These are phyloP conservation scores for Boletus fagicola DNA, from an alignment of 768 basidiomycete genomes.

Conservation along the genomic window DNA sequence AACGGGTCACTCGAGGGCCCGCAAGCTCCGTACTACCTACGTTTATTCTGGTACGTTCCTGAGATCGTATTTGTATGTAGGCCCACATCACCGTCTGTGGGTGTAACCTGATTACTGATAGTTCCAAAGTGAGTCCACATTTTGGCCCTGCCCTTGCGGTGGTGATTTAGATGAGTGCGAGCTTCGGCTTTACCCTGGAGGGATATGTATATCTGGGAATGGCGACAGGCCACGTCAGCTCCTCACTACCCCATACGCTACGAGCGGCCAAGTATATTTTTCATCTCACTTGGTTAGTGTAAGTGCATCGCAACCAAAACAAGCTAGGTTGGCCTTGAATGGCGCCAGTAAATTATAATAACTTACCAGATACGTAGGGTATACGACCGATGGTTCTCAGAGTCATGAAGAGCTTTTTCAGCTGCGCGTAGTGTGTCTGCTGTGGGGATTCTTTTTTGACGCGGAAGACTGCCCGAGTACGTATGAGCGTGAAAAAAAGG, in stretches of 20 bases:
- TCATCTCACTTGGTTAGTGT: not conserved
- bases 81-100: not conserved
- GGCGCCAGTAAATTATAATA: too few species aligned
- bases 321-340: not conserved
- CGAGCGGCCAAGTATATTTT: not conserved
- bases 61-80: not conserved
- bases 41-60: not conserved
- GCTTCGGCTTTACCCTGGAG: not conserved
- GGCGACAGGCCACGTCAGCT: not conserved
- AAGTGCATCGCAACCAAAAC: not conserved
- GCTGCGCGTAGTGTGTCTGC: not conserved
- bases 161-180: not conserved
- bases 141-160: not conserved
- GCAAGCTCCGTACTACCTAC: not conserved
- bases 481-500: constrained; percentile 1
- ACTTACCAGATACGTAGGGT: not conserved
- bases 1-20: not conserved
- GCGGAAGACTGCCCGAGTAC: not conserved
- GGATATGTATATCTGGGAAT: constrained; percentile 2
- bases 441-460: not conserved
- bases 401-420: not conserved
- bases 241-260: not conserved
- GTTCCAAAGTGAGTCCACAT: not conserved
- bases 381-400: not conserved
- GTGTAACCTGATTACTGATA: not conserved